A percentile compares a stretch with the other conserved stretches of the same genome.
Conservation (phyloP, 148 eudicot species). For the Spergularia bocconei region DNA sequence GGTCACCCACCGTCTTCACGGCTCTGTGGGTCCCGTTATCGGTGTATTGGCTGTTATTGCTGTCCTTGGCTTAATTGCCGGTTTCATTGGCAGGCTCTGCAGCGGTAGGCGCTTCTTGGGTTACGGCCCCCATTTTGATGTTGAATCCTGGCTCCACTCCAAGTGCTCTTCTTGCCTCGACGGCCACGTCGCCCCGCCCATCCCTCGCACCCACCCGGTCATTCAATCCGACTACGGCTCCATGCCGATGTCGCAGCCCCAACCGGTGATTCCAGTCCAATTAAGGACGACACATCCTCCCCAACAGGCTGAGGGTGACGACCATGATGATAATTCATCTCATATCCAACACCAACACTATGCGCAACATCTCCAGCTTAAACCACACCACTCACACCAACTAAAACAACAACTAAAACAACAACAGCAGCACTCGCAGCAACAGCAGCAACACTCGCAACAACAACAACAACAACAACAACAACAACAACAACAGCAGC, state of each 20-base stretch:
- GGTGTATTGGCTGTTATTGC: conserved; percentile 43
- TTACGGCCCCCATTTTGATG: conserved; percentile 38
- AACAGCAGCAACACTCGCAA: not conserved
- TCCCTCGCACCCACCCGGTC: conserved; percentile 1
- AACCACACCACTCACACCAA: no score
- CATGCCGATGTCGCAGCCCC: not conserved
- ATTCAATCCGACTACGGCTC: no score
- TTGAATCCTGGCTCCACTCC: conserved; percentile 50
- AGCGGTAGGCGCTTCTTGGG: conserved; percentile 44
- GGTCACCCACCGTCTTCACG: conserved; percentile 28
- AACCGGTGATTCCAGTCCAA: no score
- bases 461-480: not conserved
- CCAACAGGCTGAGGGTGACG: not conserved
- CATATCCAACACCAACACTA: not conserved
- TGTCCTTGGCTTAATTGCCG: conserved; percentile 39
- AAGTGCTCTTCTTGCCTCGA: conserved; percentile 54
- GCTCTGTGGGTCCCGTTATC: conserved; percentile 46
- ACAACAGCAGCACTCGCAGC: not conserved
- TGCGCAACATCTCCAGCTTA: no score
- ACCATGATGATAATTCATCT: no score
- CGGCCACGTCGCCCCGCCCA: conserved; percentile 37
- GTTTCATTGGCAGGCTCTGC: conserved; percentile 46
- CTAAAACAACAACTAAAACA: no score
- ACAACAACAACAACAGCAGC: not conserved
- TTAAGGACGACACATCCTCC: no score